phyloP scores from a whole-genome alignment of 2,329 filamentous ascomycete genomes.

The Pseudogymnoascus sp. region DNA sequence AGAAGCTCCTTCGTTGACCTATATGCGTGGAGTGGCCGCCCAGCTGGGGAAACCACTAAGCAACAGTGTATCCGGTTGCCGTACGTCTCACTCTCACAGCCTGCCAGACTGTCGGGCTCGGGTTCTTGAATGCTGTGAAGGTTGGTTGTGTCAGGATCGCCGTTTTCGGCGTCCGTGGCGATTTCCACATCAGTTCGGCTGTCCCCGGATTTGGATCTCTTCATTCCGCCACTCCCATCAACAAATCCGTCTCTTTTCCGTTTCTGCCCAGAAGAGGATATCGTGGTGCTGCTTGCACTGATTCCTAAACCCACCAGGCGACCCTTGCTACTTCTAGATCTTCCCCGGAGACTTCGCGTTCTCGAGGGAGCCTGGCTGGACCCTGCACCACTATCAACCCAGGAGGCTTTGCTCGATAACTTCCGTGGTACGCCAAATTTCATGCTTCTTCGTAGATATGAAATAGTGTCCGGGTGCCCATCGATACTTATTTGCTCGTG shows the following conservation, averaged over 20 bases:
- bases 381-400: slow-evolving; percentile 18
- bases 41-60: too few relatives aligned
- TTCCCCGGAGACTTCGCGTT: slow-evolving; percentile 9
- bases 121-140: slow-evolving; percentile 21
- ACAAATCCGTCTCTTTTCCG: slow-evolving; percentile 19
- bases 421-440: slow-evolving; percentile 20
- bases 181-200: neutral
- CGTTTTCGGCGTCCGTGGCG: neutral
- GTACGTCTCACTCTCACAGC: too few relatives aligned
- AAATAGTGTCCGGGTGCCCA: slow-evolving; percentile 20
- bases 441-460: slow-evolving; percentile 21
- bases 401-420: slow-evolving; percentile 19
- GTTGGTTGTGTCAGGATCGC: neutral
- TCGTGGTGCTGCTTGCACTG: slow-evolving; percentile 6
- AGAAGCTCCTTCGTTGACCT: slow-evolving; percentile 29
- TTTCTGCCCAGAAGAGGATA: slow-evolving; percentile 9
- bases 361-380: slow-evolving; percentile 17
- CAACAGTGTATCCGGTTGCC: too few relatives aligned
- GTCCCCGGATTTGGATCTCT: slow-evolving; percentile 19
- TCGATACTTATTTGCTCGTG: slow-evolving; percentile 23
- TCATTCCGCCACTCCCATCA: slow-evolving; percentile 14
- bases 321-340: slow-evolving; percentile 3
- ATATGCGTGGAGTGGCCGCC: slow-evolving; percentile 19
- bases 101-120: slow-evolving; percentile 18
- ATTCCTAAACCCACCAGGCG: slow-evolving; percentile 2